phyloP scores from a whole-genome alignment of 2,329 filamentous ascomycete species.

The Colletotrichum tabaci region DNA sequence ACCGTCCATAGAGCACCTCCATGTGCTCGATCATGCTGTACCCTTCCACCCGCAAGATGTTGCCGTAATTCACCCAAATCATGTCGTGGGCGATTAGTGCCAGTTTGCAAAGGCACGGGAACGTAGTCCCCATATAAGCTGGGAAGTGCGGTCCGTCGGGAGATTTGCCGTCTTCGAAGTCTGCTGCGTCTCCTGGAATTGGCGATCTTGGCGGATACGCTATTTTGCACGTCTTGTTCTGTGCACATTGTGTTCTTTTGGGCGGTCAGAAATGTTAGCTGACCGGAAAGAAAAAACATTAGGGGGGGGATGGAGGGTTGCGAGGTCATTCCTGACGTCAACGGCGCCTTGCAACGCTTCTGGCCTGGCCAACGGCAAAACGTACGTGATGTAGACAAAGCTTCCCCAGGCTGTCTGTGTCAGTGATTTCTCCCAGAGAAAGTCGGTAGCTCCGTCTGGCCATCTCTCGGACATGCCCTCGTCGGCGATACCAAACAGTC shows the following conservation, averaged over 20 bases:
- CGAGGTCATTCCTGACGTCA: background rate
- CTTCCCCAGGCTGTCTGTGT: conserved; percentile 32
- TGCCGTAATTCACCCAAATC: conserved; percentile 25
- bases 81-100: conserved; percentile 26
- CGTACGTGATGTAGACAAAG: conserved; percentile 36
- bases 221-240: conserved; percentile 21
- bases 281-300: too few relatives aligned
- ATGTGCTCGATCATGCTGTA: conserved; percentile 10
- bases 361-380: background rate
- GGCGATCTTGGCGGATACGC: conserved; percentile 10
- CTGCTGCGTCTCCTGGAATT: conserved; percentile 13
- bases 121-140: background rate
- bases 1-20: conserved; percentile 17
- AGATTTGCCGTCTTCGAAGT: background rate
- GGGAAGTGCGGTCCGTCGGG: background rate
- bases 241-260: conserved; percentile 27
- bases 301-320: background rate
- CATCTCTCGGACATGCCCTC: background rate
- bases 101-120: conserved; percentile 20
- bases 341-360: background rate
- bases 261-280: background rate
- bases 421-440: conserved; percentile 4
- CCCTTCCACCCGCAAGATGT: background rate
- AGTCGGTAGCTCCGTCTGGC: conserved; percentile 3
- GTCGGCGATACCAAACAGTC: conserved; percentile 13